Evolutionary conservation across 805 yeast species (phyloP), one percentile per base, ranked within the genome.

Genomic region (Clavispora asparagi): DNA sequence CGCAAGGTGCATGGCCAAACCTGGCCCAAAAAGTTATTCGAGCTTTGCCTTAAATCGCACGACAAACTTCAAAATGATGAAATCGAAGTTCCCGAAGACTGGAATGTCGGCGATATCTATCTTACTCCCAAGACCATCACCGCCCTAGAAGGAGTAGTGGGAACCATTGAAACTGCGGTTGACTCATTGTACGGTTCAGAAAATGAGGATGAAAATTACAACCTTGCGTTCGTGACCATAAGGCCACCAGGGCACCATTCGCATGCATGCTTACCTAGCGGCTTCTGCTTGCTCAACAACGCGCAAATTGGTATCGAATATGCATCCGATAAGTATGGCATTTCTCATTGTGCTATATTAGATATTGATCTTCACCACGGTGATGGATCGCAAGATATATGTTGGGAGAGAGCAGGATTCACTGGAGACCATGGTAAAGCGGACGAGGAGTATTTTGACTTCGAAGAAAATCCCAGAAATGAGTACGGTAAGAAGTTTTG

Each of bases 171-270:
- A 60, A 69, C 77, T 0, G 90, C 85, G 1, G 71, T 86, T 0
- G 94, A 87, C 57, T 55, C 67, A 3, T 52, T 71, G 13, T 67
- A 56, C 46, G 60, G 53, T 12, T 41, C 42, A 12, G 31, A 45
- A n/a, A 48, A 41, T 11, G 50, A 49, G 11, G 57, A 49, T 6
- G 56, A 57, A 57, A 40, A 65, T 58, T 68, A 70, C 46, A 57
- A 71, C 45, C 57, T 71, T 13, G 82, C 84, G 1, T 86, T 86
- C 64, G 83, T 83, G 0, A 81, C 82, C 1, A 77, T 86, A 37
- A 70, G 94, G 42, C 94, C 94, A 1, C 94, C 95, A 1, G 96
- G 96, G 4, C 95, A 87, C 60, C 96, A 87, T 63, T 82, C 89
- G 23, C 94, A 86, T 56, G 84, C 89, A 0, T 81, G 85, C 46